Evolutionary conservation across 2,329 filamentous ascomycete species (phyloP).

Genomic region (Cryphonectria parasitica): DNA sequence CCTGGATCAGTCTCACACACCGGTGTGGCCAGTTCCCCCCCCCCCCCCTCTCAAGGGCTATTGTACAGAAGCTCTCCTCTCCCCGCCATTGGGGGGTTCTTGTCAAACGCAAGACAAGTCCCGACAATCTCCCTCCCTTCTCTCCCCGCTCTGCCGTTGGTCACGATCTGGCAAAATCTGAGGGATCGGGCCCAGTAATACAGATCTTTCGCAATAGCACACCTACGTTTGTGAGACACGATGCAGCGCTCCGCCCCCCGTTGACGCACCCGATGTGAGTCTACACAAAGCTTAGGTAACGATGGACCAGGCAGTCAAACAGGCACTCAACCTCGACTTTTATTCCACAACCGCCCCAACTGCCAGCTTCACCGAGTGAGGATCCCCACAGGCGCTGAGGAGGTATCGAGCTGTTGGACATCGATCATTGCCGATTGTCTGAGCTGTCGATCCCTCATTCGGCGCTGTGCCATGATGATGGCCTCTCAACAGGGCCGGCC

Average conservation of each 20-base stretch:
- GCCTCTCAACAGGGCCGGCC: background rate
- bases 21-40: background rate
- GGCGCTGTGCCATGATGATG: background rate
- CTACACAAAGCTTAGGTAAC: background rate
- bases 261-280: background rate
- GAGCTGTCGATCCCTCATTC: conserved; percentile 9
- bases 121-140: background rate
- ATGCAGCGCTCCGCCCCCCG: background rate
- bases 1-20: conserved; percentile 4
- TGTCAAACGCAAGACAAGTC: background rate
- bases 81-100: background rate
- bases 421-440: conserved; percentile 15
- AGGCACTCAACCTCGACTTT: conserved; percentile 5
- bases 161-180: background rate
- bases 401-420: background rate
- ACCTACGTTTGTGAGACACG: conserved; percentile 1
- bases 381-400: background rate
- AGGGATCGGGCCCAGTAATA: background rate
- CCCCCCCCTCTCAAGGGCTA: too few relatives aligned
- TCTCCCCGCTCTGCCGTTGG: background rate
- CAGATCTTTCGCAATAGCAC: background rate
- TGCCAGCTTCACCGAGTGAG: background rate
- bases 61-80: background rate
- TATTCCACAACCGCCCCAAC: background rate
- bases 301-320: conserved; percentile 9